Conservation (phyloP, 345 rosid species). For the Camelina hispida region DNA sequence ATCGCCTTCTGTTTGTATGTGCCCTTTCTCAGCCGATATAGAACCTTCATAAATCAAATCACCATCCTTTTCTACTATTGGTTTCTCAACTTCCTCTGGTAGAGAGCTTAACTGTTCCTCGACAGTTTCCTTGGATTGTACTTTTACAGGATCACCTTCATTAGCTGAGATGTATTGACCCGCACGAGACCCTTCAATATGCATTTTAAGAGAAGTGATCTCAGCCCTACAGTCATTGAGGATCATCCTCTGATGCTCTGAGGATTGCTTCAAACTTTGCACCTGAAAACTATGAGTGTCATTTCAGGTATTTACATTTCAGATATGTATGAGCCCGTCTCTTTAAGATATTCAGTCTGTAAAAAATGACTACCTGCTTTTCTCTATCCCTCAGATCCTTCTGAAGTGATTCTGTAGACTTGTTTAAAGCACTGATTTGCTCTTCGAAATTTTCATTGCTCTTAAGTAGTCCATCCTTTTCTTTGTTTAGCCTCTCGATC, state of each 20-base stretch:
- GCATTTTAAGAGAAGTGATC: slow-evolving; percentile 91
- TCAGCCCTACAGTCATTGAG: slow-evolving; percentile 92
- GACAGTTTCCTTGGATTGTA: slow-evolving; percentile 59
- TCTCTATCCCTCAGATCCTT: slow-evolving; percentile 88
- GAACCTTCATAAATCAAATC: slow-evolving; percentile 47
- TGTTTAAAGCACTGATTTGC: slow-evolving; percentile 71
- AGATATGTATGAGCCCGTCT: slow-evolving; percentile 26
- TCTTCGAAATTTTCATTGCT: slow-evolving; percentile 67
- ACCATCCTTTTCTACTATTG: slow-evolving; percentile 45
- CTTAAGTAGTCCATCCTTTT: slow-evolving; percentile 63
- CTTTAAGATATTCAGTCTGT: slow-evolving; percentile 33
- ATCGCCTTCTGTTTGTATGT: slow-evolving; percentile 56
- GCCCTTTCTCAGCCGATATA: slow-evolving; percentile 48
- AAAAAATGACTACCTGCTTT: slow-evolving; percentile 62
- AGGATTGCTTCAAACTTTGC: slow-evolving; percentile 70
- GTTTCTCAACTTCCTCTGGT: slow-evolving; percentile 64
- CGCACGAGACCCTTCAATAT: slow-evolving; percentile 77
- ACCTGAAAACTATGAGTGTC: slow-evolving; percentile 56
- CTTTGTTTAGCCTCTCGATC: slow-evolving; percentile 62
- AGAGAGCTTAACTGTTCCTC: slow-evolving; percentile 63
- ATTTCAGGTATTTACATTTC: slow-evolving; percentile 31
- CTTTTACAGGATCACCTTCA: slow-evolving; percentile 58
- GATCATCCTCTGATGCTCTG: slow-evolving; percentile 76
- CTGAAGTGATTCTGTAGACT: slow-evolving; percentile 72
- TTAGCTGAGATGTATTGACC: slow-evolving; percentile 49